Evolutionary conservation across 202 grass and related monocot species (phyloP).

Genomic region (Carex sylvatica): DNA sequence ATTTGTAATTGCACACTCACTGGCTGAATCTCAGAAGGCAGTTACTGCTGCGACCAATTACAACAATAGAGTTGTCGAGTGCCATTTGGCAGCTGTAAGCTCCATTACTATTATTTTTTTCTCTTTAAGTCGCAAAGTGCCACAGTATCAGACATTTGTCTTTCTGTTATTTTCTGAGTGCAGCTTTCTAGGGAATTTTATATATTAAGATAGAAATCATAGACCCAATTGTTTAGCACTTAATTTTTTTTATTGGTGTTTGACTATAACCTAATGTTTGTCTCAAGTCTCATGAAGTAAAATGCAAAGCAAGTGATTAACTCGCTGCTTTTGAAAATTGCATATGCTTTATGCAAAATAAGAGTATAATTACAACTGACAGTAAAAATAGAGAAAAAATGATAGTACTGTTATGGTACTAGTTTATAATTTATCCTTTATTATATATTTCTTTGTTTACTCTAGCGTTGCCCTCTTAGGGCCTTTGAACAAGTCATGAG

Average conservation of each 20-base stretch:
- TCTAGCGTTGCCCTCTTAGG: not conserved
- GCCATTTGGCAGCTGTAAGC: slow-evolving; percentile 76
- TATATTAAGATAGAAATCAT: not conserved
- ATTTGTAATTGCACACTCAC: slow-evolving; percentile 89
- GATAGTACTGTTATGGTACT: not conserved
- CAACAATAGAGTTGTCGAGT: slow-evolving; percentile 93
- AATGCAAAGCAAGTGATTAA: not conserved
- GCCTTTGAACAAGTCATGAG: not conserved
- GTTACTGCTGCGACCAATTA: slow-evolving; percentile 97
- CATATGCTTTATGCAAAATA: not conserved
- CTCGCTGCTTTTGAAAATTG: not conserved
- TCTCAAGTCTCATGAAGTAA: not conserved
- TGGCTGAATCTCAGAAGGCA: slow-evolving; percentile 96
- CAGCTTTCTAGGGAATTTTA: not conserved
- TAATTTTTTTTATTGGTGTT: not conserved
- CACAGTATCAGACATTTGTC: not conserved
- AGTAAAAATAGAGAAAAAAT: not conserved
- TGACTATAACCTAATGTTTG: not conserved
- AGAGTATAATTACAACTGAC: not conserved
- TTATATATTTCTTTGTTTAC: not conserved
- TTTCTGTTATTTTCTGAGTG: not conserved
- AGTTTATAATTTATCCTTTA: not conserved
- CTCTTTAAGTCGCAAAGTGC: not conserved
- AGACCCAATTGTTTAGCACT: not conserved
- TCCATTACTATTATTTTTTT: not conserved